Base-by-base conservation (phyloP, 1,139 yeast species). In the Entelexis sorbosivorans region DNA sequence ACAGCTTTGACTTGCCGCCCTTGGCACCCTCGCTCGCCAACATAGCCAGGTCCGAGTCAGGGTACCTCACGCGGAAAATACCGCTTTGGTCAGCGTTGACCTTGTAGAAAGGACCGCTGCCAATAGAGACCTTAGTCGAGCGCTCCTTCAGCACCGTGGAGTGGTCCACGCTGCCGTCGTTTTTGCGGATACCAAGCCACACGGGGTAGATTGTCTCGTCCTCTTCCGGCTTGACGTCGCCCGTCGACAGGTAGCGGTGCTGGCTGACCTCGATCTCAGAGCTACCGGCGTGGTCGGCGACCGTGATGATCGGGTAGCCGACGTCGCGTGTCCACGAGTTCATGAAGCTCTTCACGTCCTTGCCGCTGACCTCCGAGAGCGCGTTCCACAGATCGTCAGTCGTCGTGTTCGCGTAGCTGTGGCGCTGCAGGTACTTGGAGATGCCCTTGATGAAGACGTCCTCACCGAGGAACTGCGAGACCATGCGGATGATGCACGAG, bases 31-130 rank as follows among this genome's bases (percentile, higher is more conserved):
- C 87, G 59, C 75, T 67, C 52, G 91, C 87, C 59, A 87, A 76
- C 67, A 80, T 81, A 49, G 72, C 66, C 79, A 93, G 79, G 66
- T 95, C 82, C 52, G 77, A 80, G 36, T 82, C 74, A 13, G 84
- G 73, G 68, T 88, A 87, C 32, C 83, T 76, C 47, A 93, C 83
- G 64, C 95, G 78, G 72, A 80, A 87, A 53, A 87, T 76, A 64
- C 95, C 94, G 47, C 85, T 75, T 67, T 82, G 93, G 61, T 85
- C 83, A 51, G 85, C 86, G 63, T 87, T 87, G 59, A 86, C 70
- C 71, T 87, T 86, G 70, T 76, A 82, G 68, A 83, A 85, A 60
- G 75, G 79, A 56, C 73, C 64, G 51, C 71, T 68, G 13, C 61
- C 53, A 58, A 81, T 59, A 10, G 75, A 70, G 52, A 70, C 72